Evolutionary conservation across 805 yeast genomes (phyloP).

Genomic region (Sugiyamaella floridensis): DNA sequence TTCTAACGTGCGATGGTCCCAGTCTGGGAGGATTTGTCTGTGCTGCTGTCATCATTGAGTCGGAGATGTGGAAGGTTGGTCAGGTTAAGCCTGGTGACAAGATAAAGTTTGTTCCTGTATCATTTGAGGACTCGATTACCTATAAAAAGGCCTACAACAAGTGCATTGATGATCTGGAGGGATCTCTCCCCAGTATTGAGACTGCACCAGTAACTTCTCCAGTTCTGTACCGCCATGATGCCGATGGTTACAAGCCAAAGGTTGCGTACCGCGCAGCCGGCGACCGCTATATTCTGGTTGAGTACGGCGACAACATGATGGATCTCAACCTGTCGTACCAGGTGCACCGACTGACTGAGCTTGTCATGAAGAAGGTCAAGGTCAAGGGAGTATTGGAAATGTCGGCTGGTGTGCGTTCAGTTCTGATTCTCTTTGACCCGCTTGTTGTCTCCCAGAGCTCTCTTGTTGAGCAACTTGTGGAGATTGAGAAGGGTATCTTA

Average conservation of each 20-base stretch:
- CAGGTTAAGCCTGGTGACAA: constrained; percentile 93
- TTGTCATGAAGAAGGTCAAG: constrained; percentile 56
- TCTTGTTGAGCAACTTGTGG: constrained; percentile 56
- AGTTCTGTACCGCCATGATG: constrained; percentile 47
- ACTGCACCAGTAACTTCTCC: constrained; percentile 51
- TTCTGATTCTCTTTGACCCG: constrained; percentile 77
- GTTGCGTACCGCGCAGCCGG: constrained; percentile 95
- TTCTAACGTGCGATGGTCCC: constrained; percentile 95
- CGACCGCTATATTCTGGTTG: constrained; percentile 85
- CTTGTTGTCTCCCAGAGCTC: constrained; percentile 50
- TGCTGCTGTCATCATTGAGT: constrained; percentile 89
- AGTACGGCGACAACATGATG: constrained; percentile 84
- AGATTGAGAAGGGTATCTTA: constrained; percentile 69
- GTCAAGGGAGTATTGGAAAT: constrained; percentile 83
- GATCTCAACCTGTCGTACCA: constrained; percentile 82
- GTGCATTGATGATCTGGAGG: constrained; percentile 19
- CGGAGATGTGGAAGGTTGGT: constrained; percentile 98
- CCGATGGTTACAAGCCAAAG: constrained; percentile 49
- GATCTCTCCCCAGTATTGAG: constrained; percentile 52
- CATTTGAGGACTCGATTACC: constrained; percentile 58
- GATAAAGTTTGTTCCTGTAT: constrained; percentile 72
- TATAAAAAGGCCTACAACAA: constrained; percentile 57
- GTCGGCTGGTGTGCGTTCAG: constrained; percentile 97
- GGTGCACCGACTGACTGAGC: constrained; percentile 71
- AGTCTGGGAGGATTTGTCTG: constrained; percentile 97